Evolutionary conservation across 2,329 filamentous ascomycete genomes (phyloP).

Genomic region (Aspergillus costaricaensis): DNA sequence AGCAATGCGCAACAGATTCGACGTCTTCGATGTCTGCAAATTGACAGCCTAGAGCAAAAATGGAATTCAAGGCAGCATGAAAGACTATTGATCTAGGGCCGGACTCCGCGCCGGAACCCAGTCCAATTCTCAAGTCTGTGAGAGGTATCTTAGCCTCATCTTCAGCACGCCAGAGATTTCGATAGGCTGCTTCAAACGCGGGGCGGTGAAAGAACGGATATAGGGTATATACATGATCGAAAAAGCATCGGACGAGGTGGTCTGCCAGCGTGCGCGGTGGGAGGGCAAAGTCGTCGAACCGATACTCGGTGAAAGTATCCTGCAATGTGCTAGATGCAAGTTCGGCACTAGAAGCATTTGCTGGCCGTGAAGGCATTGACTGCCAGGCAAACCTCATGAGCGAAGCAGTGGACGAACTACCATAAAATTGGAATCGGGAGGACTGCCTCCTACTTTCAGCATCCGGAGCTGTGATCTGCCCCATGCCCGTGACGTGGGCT

Average conservation of each 20-base stretch:
- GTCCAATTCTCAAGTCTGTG: conserved; percentile 26
- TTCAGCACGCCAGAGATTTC: conserved; percentile 36
- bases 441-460: too few species aligned
- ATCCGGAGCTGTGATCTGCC: too few species aligned
- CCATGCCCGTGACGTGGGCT: too few species aligned
- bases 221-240: conserved; percentile 43
- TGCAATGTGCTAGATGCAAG: too few species aligned
- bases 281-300: too few species aligned
- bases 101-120: conserved; percentile 35
- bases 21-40: conserved; percentile 35
- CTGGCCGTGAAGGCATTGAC: background rate
- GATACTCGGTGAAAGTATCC: too few species aligned
- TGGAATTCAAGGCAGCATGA: conserved; percentile 45
- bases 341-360: too few species aligned
- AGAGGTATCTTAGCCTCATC: background rate
- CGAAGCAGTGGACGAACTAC: conserved; percentile 8
- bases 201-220: conserved; percentile 49
- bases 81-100: conserved; percentile 37
- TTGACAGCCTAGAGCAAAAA: conserved; percentile 46
- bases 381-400: conserved; percentile 11
- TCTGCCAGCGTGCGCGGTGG: conserved; percentile 46
- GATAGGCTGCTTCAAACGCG: conserved; percentile 43
- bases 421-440: conserved; percentile 9
- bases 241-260: conserved; percentile 44
- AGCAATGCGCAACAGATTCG: conserved; percentile 32